phyloP scores from a whole-genome alignment of 305 asterid species.

The Coffea humblotiana region DNA sequence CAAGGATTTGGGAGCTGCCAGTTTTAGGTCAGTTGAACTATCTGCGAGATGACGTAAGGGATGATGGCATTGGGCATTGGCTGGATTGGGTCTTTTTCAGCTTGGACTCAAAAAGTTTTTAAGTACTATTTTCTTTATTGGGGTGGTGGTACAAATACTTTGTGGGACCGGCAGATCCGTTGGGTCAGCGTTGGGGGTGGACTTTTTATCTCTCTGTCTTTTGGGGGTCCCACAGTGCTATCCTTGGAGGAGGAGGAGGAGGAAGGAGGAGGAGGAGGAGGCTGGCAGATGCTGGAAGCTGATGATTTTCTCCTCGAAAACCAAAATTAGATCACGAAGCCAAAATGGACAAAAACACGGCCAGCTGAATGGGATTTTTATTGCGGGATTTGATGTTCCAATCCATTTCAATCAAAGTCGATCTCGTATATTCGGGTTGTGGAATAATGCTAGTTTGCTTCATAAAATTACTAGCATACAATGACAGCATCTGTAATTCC shows the following conservation, averaged over 20 bases:
- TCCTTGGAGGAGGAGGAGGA: background rate
- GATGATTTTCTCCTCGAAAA: background rate
- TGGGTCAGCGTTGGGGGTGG: background rate
- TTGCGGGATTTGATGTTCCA: background rate
- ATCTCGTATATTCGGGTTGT: background rate
- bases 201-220: background rate
- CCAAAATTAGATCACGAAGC: background rate
- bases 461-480: too few relatives aligned
- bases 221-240: background rate
- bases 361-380: background rate
- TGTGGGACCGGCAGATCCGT: conserved; percentile 4
- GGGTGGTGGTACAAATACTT: background rate
- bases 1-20: conserved; percentile 76
- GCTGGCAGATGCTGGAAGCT: background rate
- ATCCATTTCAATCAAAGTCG: background rate
- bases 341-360: background rate
- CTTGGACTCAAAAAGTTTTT: background rate
- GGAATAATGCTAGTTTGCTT: background rate
- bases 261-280: too few relatives aligned
- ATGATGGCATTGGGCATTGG: conserved; percentile 8
- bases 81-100: background rate
- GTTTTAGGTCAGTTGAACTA: conserved; percentile 86
- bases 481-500: background rate
- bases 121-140: background rate
- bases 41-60: conserved; percentile 57